Percentiles rank a stretch among this genome's conserved stretches.
Evolutionary conservation across 2,329 filamentous ascomycete genomes (phyloP).

Genomic region (Allantophomopsis lycopodina): DNA sequence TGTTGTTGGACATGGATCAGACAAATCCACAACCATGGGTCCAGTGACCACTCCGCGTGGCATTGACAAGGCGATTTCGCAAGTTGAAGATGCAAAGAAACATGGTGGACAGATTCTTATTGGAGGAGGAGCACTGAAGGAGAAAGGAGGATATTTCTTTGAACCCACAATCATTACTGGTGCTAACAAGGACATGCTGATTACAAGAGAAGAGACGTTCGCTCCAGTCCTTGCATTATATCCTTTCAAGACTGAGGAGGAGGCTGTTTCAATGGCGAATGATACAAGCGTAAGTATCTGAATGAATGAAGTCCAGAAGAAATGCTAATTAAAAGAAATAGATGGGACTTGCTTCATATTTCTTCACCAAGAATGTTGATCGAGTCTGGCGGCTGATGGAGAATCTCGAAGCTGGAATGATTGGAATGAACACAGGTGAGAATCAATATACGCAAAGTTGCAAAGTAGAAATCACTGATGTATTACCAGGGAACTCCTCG

Average conservation of each 20-base stretch:
- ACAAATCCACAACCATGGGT: conserved; percentile 42
- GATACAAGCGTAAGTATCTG: conserved; percentile 24
- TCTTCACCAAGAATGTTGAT: conserved; percentile 55
- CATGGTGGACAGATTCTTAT: conserved; percentile 50
- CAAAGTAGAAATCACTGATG: not conserved
- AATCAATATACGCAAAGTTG: conserved; percentile 1
- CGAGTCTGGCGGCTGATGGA: conserved; percentile 52
- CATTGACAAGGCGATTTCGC: conserved; percentile 39
- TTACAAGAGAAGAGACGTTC: conserved; percentile 48
- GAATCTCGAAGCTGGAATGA: conserved; percentile 56
- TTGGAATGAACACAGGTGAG: conserved; percentile 46
- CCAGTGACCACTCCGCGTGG: conserved; percentile 41
- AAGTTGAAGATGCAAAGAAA: conserved; percentile 50
- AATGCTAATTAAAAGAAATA: conserved; percentile 3
- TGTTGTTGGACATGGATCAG: conserved; percentile 46
- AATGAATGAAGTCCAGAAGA: conserved; percentile 2
- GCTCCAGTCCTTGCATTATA: conserved; percentile 50
- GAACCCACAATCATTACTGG: conserved; percentile 51
- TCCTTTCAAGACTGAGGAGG: conserved; percentile 51
- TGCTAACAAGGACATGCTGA: conserved; percentile 42
- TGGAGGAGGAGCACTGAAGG: conserved; percentile 39
- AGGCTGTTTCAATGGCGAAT: conserved; percentile 45
- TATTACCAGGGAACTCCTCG: conserved; percentile 37
- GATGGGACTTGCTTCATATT: conserved; percentile 54
- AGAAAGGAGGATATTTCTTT: conserved; percentile 50